Percentiles rank a stretch among this genome's conserved stretches.
These are phyloP conservation scores for Penstemon barbatus DNA, from an alignment of 257 asterid genomes.

Conservation along the genomic window DNA sequence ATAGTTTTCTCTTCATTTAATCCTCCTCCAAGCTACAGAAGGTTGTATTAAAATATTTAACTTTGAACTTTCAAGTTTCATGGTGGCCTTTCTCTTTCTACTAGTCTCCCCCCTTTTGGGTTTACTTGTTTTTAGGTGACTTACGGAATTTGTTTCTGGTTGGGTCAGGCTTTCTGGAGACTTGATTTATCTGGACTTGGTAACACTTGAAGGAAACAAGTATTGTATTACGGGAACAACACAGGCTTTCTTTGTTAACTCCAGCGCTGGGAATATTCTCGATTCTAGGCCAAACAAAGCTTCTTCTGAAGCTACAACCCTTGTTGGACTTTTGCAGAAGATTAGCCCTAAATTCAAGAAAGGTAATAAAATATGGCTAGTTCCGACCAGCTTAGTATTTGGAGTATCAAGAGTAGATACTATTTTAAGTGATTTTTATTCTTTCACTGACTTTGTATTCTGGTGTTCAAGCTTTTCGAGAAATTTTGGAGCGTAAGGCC, in stretches of 20 bases:
- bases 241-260: constrained; percentile 72
- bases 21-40: constrained; percentile 96
- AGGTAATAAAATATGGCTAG: constrained; percentile 46
- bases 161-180: constrained; percentile 90
- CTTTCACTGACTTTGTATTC: constrained; percentile 26
- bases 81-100: background rate
- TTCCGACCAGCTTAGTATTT: constrained; percentile 12
- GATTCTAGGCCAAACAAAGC: constrained; percentile 76
- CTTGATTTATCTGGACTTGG: constrained; percentile 85
- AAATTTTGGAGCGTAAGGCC: constrained; percentile 87
- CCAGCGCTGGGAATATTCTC: constrained; percentile 65
- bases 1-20: constrained; percentile 89
- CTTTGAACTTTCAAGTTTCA: constrained; percentile 1
- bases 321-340: constrained; percentile 87
- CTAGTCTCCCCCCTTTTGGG: constrained; percentile 3
- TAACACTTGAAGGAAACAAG: constrained; percentile 82
- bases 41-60: constrained; percentile 44
- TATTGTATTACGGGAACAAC: constrained; percentile 91
- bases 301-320: constrained; percentile 71
- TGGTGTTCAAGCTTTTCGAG: constrained; percentile 70
- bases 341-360: constrained; percentile 89
- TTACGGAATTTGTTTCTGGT: constrained; percentile 30
- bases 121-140: constrained; percentile 20
- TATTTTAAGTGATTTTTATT: background rate
- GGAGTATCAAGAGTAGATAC: constrained; percentile 1